A percentile compares a stretch with the other conserved stretches of the same genome.
Evolutionary conservation across 106 monocot species (phyloP).

Genomic region (Dendrobium catenatum): DNA sequence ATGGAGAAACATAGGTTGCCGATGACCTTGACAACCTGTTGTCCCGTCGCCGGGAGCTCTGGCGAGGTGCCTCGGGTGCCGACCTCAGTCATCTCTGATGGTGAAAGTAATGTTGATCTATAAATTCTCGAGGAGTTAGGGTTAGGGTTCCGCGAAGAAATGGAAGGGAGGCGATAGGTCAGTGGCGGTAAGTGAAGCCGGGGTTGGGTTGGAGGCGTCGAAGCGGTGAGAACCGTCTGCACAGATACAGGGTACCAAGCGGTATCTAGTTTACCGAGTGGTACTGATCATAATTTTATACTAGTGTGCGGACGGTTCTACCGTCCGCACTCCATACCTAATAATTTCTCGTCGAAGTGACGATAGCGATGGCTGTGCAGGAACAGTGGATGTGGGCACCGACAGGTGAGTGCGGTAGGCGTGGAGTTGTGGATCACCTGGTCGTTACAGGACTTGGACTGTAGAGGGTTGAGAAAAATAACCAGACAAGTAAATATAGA

Average conservation of each 20-base stretch:
- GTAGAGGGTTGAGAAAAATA: too few species aligned
- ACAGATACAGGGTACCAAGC: too few species aligned
- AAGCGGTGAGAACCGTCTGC: too few species aligned
- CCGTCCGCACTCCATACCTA: too few species aligned
- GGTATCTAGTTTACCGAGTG: too few species aligned
- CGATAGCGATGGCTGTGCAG: background rate
- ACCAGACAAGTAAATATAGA: too few species aligned
- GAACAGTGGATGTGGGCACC: background rate
- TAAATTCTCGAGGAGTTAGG: background rate
- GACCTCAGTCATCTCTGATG: background rate
- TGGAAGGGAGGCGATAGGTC: background rate
- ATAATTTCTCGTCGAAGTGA: background rate
- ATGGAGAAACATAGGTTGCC: constrained; percentile 71
- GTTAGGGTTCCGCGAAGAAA: background rate
- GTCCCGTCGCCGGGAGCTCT: constrained; percentile 17
- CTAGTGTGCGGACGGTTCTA: too few species aligned
- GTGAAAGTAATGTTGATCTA: background rate
- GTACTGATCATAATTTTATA: too few species aligned
- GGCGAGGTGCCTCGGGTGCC: background rate
- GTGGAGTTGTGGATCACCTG: background rate
- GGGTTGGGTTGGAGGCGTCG: background rate
- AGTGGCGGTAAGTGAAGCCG: background rate
- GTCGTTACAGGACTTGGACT: background rate
- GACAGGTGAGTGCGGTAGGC: too few species aligned
- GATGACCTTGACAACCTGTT: constrained; percentile 27